Conservation (phyloP, 306 rosid genomes). For the Citrullus mucosospermus region DNA sequence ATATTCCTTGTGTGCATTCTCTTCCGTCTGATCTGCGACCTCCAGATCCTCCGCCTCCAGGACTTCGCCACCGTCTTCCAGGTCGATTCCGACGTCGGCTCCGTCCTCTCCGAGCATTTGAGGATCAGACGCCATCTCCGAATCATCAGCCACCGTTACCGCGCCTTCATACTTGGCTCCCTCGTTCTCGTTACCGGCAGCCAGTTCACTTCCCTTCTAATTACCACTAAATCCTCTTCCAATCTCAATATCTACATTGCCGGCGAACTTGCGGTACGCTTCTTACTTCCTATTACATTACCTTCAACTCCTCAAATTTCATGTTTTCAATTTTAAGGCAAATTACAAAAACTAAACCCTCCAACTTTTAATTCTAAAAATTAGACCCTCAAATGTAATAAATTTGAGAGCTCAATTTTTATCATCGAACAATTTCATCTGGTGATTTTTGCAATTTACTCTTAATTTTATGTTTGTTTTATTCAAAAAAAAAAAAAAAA, state of each 20-base stretch:
- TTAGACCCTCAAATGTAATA: no score
- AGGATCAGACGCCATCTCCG: constrained; percentile 64
- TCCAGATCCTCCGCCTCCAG: constrained; percentile 68
- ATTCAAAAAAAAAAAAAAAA: no score
- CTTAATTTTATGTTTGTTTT: no score
- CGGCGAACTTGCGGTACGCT: constrained; percentile 77
- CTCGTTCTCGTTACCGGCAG: constrained; percentile 54
- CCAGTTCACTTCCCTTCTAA: constrained; percentile 56
- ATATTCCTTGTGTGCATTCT: constrained; percentile 77
- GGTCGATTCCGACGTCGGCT: constrained; percentile 54
- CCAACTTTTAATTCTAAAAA: no score
- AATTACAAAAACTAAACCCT: no score
- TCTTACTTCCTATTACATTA: no score
- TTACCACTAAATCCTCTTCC: constrained; percentile 26
- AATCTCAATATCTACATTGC: constrained; percentile 25
- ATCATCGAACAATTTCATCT: no score
- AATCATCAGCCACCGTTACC: constrained; percentile 81
- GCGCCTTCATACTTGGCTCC: constrained; percentile 45
- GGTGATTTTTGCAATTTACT: no score
- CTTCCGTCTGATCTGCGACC: constrained; percentile 73
- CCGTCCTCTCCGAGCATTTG: constrained; percentile 71
- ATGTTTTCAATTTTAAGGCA: no score
- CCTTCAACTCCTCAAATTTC: no score
- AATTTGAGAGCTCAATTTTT: no score
- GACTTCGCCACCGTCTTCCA: constrained; percentile 69